Evolutionary conservation across 2,329 filamentous ascomycete species (phyloP).

Genomic region (Ceratocystis huliohia): DNA sequence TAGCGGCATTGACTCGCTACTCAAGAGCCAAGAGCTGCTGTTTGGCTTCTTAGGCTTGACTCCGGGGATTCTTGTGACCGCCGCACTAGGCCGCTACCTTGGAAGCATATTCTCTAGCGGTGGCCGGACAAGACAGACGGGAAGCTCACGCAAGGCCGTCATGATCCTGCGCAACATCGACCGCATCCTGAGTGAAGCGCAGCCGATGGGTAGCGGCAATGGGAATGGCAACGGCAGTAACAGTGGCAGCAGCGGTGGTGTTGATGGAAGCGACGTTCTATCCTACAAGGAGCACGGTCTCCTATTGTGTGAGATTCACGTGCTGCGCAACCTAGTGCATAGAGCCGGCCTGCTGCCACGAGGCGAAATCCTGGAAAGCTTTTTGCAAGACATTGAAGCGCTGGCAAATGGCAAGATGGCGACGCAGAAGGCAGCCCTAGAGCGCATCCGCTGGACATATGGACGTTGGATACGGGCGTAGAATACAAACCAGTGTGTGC

Average conservation of each 20-base stretch:
- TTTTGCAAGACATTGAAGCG: conserved; percentile 77
- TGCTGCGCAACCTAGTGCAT: conserved; percentile 57
- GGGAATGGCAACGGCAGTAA: background rate
- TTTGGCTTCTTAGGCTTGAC: conserved; percentile 96
- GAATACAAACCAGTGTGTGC: background rate
- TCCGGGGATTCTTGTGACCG: conserved; percentile 76
- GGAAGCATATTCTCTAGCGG: conserved; percentile 57
- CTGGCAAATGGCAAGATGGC: conserved; percentile 70
- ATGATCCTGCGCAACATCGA: conserved; percentile 79
- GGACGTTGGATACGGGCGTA: conserved; percentile 50
- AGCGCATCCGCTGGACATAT: conserved; percentile 85
- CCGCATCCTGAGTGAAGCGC: conserved; percentile 57
- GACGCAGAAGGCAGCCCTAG: conserved; percentile 64
- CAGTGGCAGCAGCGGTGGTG: background rate
- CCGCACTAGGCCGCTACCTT: conserved; percentile 62
- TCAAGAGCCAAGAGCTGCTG: conserved; percentile 92
- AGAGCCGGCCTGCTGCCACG: conserved; percentile 47
- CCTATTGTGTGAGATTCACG: conserved; percentile 77
- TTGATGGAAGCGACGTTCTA: conserved; percentile 48
- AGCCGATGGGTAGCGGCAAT: conserved; percentile 35
- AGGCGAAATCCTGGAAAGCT: conserved; percentile 64
- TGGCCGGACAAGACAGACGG: conserved; percentile 40
- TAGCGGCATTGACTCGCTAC: conserved; percentile 81
- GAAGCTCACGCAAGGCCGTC: conserved; percentile 56
- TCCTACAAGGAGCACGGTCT: conserved; percentile 89